Evolutionary conservation across 2,329 filamentous ascomycete species (phyloP).

Genomic region (Dothidotthia symphoricarpi): DNA sequence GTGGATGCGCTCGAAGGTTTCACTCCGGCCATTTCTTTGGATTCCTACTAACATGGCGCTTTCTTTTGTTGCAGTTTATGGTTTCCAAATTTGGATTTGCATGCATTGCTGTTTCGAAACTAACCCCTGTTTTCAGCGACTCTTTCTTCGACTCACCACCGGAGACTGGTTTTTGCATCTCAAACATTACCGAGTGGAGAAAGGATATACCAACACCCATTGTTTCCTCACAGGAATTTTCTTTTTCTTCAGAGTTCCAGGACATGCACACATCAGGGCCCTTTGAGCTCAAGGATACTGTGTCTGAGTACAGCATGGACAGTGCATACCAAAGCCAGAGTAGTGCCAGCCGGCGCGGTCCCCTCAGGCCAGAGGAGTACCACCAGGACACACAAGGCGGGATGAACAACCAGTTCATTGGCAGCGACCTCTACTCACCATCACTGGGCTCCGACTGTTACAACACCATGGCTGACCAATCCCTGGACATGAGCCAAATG

Average conservation of each 20-base stretch:
- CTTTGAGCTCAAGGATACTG: slow-evolving; percentile 39
- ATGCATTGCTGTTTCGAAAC: slow-evolving; percentile 30
- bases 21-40: slow-evolving; percentile 4
- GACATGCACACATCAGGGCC: slow-evolving; percentile 38
- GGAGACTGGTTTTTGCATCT: slow-evolving; percentile 36
- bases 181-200: slow-evolving; percentile 45
- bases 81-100: slow-evolving; percentile 15
- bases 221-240: slow-evolving; percentile 36
- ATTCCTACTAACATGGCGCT: slow-evolving; percentile 41
- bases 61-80: slow-evolving; percentile 25
- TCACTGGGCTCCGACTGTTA: slow-evolving; percentile 39
- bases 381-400: slow-evolving; percentile 32
- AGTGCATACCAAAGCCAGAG: slow-evolving; percentile 44
- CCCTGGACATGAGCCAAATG: slow-evolving; percentile 37
- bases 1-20: slow-evolving; percentile 7
- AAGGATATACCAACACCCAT: slow-evolving; percentile 40
- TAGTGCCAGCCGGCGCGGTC: slow-evolving; percentile 37
- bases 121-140: slow-evolving; percentile 42
- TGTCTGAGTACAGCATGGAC: slow-evolving; percentile 45
- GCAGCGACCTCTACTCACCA: slow-evolving; percentile 38
- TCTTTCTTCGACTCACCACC: slow-evolving; percentile 40
- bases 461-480: slow-evolving; percentile 30
- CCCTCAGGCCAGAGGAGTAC: slow-evolving; percentile 26
- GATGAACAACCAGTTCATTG: slow-evolving; percentile 32
- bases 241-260: slow-evolving; percentile 36